phyloP scores from a whole-genome alignment of 2,329 filamentous ascomycete genomes.

The Xylariomycetidae sp. region DNA sequence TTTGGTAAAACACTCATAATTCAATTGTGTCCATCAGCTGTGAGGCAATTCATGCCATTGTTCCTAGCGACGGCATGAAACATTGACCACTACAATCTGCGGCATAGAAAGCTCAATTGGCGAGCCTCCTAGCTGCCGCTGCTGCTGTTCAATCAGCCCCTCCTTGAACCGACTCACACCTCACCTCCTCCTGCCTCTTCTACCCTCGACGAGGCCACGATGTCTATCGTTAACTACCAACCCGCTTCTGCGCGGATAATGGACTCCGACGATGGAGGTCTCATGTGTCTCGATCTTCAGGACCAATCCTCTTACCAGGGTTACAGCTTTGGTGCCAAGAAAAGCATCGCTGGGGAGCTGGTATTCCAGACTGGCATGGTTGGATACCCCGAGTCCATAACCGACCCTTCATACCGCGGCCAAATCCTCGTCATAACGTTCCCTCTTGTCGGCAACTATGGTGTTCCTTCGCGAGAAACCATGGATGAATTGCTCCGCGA shows the following conservation, averaged over 20 bases:
- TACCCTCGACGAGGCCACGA: too few species aligned
- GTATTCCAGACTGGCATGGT: constrained; percentile 99
- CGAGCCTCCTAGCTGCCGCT: constrained; percentile 21
- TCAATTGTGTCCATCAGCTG: too few species aligned
- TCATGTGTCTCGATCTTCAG: constrained; percentile 85
- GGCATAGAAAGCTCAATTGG: constrained; percentile 18
- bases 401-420: constrained; percentile 80
- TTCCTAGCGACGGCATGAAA: constrained; percentile 13
- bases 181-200: too few species aligned
- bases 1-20: too few species aligned
- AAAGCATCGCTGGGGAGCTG: constrained; percentile 91
- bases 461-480: constrained; percentile 81
- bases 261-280: constrained; percentile 49
- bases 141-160: constrained; percentile 7
- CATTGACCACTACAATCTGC: constrained; percentile 13
- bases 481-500: constrained; percentile 81
- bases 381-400: constrained; percentile 91
- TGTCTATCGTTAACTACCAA: constrained; percentile 39
- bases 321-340: constrained; percentile 92
- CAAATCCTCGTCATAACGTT: constrained; percentile 97
- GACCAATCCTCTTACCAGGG: constrained; percentile 90
- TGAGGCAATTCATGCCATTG: constrained; percentile 5
- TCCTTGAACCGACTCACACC: too few species aligned
- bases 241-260: constrained; percentile 60
- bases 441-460: constrained; percentile 94